Conservation (phyloP, 2,329 filamentous ascomycete species). For the Emericellopsis atlantica region DNA sequence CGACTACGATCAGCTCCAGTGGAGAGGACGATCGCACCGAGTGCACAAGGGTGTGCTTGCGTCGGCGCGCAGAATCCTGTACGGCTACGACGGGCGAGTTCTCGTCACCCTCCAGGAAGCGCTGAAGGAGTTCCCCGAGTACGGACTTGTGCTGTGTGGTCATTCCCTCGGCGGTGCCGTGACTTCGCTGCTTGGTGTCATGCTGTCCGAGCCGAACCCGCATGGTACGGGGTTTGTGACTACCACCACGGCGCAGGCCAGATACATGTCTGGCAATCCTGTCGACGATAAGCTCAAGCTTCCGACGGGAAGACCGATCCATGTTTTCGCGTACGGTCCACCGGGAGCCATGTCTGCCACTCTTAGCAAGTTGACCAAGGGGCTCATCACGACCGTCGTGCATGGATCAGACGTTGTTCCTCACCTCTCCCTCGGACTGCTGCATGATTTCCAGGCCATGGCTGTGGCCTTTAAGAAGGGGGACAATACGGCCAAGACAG, state of each 20-base stretch:
- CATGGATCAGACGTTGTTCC: conserved; percentile 66
- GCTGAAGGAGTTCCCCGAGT: conserved; percentile 53
- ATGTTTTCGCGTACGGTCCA: conserved; percentile 69
- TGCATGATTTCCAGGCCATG: conserved; percentile 64
- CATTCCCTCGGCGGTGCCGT: conserved; percentile 61
- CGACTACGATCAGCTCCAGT: conserved; percentile 53
- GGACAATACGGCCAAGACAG: conserved; percentile 51
- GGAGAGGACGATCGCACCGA: conserved; percentile 52
- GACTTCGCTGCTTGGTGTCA: conserved; percentile 56
- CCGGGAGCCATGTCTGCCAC: conserved; percentile 61
- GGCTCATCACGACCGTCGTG: conserved; percentile 62
- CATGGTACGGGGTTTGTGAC: conserved; percentile 50
- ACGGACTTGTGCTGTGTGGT: conserved; percentile 57
- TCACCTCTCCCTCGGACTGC: conserved; percentile 56
- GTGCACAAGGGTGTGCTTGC: conserved; percentile 67
- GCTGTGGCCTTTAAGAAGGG: conserved; percentile 64
- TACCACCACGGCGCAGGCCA: conserved; percentile 32
- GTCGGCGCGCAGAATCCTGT: conserved; percentile 54
- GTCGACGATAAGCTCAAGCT: conserved; percentile 31
- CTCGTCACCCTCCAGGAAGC: conserved; percentile 54
- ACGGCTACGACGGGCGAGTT: conserved; percentile 54
- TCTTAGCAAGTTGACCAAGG: conserved; percentile 56
- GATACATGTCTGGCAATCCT: conserved; percentile 17
- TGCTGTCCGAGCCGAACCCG: conserved; percentile 52
- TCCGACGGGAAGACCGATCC: conserved; percentile 56